Percentiles rank a stretch among this genome's conserved stretches.
phyloP scores from a whole-genome alignment of 495 filamentous ascomycete species.

The Thozetella sp. region DNA sequence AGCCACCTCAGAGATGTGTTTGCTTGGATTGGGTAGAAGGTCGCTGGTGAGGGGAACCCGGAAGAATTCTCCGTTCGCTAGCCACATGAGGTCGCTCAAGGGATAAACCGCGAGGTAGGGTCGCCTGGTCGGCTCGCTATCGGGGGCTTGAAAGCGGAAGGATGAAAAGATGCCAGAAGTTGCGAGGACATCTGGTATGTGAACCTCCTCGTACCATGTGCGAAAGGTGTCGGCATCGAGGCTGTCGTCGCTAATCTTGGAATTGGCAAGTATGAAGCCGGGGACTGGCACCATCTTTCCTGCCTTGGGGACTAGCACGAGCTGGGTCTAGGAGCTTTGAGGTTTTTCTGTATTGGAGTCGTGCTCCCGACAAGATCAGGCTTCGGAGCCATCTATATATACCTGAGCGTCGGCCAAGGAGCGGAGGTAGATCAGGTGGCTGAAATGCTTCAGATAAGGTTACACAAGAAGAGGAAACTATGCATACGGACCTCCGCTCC shows the following conservation, averaged over 20 bases:
- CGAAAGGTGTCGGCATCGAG: conserved; percentile 14
- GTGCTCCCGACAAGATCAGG: no score
- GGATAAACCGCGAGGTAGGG: conserved; percentile 26
- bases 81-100: conserved; percentile 18
- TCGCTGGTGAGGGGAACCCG: conserved; percentile 6
- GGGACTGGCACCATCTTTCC: background rate
- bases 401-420: no score
- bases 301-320: background rate
- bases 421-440: no score
- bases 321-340: background rate
- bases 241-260: conserved; percentile 8
- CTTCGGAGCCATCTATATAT: no score
- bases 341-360: background rate
- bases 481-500: no score
- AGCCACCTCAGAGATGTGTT: conserved; percentile 11
- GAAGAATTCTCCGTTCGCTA: conserved; percentile 9
- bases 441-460: no score
- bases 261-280: conserved; percentile 12
- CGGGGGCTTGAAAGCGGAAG: conserved; percentile 16
- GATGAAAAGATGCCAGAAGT: conserved; percentile 17
- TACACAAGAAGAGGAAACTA: no score
- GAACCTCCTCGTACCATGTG: conserved; percentile 27
- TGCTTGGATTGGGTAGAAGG: background rate
- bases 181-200: conserved; percentile 24
- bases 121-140: conserved; percentile 9